Evolutionary conservation across 2,329 filamentous ascomycete species (phyloP).

Genomic region (Paraconiothyrium brasiliense): DNA sequence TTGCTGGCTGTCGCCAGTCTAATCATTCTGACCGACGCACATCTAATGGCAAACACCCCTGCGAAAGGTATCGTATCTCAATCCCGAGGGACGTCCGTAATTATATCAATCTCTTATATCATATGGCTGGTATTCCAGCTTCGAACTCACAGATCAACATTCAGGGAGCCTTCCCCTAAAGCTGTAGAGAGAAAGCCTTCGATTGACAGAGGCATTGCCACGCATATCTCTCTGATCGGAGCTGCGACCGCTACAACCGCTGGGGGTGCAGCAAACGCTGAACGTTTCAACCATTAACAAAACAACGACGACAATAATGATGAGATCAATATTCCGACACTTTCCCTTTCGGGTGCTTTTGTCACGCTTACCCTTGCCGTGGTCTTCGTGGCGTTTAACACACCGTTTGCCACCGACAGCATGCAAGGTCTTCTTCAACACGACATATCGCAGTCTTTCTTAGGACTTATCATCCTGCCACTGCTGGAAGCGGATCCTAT

Average conservation of each 20-base stretch:
- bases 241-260: neutral
- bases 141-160: constrained; percentile 8
- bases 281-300: neutral
- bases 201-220: neutral
- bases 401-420: constrained; percentile 22
- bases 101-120: constrained; percentile 18
- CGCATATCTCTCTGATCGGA: neutral
- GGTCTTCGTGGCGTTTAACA: constrained; percentile 20
- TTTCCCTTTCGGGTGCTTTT: neutral
- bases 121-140: constrained; percentile 17
- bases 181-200: constrained; percentile 4
- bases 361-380: constrained; percentile 5
- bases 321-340: too few relatives aligned
- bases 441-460: constrained; percentile 15
- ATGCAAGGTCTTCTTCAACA: constrained; percentile 20
- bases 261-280: neutral
- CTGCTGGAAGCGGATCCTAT: constrained; percentile 16
- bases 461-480: constrained; percentile 23
- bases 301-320: too few relatives aligned
- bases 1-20: constrained; percentile 17
- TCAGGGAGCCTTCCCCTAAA: neutral
- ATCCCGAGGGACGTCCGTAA: constrained; percentile 20
- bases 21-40: constrained; percentile 16
- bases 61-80: constrained; percentile 13
- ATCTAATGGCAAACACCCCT: constrained; percentile 9